Base-by-base conservation (phyloP, 2,329 filamentous ascomycete species). In the Myriosclerotinia curreyana region DNA sequence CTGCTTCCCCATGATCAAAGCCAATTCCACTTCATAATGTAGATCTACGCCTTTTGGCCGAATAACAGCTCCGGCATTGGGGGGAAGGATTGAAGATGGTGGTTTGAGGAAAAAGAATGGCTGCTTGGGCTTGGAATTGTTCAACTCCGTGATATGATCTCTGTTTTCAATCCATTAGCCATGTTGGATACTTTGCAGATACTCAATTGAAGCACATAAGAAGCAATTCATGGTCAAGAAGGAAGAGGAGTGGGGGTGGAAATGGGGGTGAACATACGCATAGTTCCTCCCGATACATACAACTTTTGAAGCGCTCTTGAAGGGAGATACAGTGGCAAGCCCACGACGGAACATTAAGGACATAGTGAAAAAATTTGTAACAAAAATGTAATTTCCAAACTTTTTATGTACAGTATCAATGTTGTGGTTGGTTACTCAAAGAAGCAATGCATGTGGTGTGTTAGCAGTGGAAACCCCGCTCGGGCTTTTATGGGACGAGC, bases 41-140 rank as follows among this genome's bases (percentile, higher is more conserved):
- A 97, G 82, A 71, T 87, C 89, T 49, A 96, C 88, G 68, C 94
- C 94, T 72, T 82, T 85, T 51, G 95, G 95, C 52, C 89, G 86
- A 70, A 96, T 83, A 55, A 96, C 86, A 3, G 93, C 88, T 0
- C 93, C 93, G 64, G 86, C 84, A 36, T 86, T 84, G 0, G 92
- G 92, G 28, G 90, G 82, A 5, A 98, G 84, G 71, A 99, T 91
- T 4, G 92, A 91, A 49, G 90, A 91, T 0, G 93, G 80, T 1
- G 95, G 95, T 83, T 99, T 99, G 71, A 98, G 85, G 83, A 99
- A 99, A 87, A 97, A 99, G 80, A 99, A 98, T 34, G 95, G 95
- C 78, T 97, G 92, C 77, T 95, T 96, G 59, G 95, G 95, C 69
- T 87, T 86, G 66, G 83, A 82, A 77, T 89, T 96, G 78, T 92